These are phyloP conservation scores for Candolleomyces efflorescens DNA, from an alignment of 768 basidiomycete genomes.

Conservation along the genomic window DNA sequence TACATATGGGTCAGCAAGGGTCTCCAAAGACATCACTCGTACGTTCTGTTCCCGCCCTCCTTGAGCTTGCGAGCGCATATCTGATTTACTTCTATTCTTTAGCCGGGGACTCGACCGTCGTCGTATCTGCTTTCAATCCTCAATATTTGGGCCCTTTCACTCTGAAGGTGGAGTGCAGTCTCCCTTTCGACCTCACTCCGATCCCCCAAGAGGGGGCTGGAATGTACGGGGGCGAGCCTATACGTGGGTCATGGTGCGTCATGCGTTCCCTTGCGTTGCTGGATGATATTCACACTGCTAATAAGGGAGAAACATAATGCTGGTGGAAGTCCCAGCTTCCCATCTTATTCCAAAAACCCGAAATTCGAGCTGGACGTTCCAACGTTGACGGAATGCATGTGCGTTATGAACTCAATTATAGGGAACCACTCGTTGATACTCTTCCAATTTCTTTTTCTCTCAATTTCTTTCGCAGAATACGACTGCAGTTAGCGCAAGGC, in stretches of 20 bases:
- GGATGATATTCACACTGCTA: no score
- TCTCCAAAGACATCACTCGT: conserved; percentile 53
- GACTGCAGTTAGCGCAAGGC: conserved; percentile 56
- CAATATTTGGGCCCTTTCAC: conserved; percentile 61
- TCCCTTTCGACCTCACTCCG: conserved; percentile 53
- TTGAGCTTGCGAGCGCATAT: not conserved
- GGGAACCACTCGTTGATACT: conserved; percentile 47
- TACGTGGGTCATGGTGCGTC: conserved; percentile 75
- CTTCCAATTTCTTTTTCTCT: not conserved
- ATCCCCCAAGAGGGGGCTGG: conserved; percentile 89
- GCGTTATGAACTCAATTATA: conserved; percentile 47
- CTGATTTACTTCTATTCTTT: not conserved
- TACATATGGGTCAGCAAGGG: conserved; percentile 66
- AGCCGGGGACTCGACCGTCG: conserved; percentile 80
- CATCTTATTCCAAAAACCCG: conserved; percentile 66
- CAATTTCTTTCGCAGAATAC: conserved; percentile 43
- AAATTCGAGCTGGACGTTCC: conserved; percentile 57
- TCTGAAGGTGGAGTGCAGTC: conserved; percentile 58
- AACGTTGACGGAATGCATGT: not conserved
- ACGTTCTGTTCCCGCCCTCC: not conserved
- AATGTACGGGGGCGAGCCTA: conserved; percentile 70
- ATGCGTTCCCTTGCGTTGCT: no score
- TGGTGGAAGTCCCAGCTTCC: conserved; percentile 64
- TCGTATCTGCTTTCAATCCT: conserved; percentile 85
- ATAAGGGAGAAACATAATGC: conserved; percentile 57